Conservation (phyloP, 108 stramenopile species). For the Epipyxis sp. region DNA sequence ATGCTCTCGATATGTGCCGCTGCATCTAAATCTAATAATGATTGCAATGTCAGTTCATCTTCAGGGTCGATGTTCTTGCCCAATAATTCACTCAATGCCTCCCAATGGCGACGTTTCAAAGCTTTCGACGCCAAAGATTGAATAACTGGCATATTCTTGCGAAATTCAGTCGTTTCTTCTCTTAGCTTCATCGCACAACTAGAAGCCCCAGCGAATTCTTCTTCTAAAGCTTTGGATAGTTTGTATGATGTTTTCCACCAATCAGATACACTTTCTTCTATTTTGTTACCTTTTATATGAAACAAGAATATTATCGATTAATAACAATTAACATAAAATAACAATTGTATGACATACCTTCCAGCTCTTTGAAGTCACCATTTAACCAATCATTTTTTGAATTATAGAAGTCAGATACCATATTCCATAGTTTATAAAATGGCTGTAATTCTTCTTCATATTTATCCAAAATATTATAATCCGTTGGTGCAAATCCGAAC, state of each 20-base stretch:
- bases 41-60: constrained; percentile 59
- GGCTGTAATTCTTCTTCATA: constrained; percentile 51
- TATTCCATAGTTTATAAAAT: constrained; percentile 62
- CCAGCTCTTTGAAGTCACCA: constrained; percentile 56
- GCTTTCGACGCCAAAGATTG: constrained; percentile 59
- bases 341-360: too few relatives aligned
- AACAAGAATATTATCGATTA: too few relatives aligned
- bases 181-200: constrained; percentile 50
- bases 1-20: constrained; percentile 58
- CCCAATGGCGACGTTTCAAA: constrained; percentile 63
- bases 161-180: constrained; percentile 58
- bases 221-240: constrained; percentile 50
- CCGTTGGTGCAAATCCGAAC: constrained; percentile 62
- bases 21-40: constrained; percentile 56
- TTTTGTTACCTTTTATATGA: too few relatives aligned
- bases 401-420: constrained; percentile 57
- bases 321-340: too few relatives aligned
- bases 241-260: constrained; percentile 64
- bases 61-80: constrained; percentile 59
- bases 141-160: constrained; percentile 61
- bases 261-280: constrained; percentile 55
- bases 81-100: constrained; percentile 51
- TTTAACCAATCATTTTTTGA: constrained; percentile 59
- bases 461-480: constrained; percentile 47
- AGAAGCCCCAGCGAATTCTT: constrained; percentile 52